Conservation (phyloP, 2,329 filamentous ascomycete species). For the Balansia obtecta region DNA sequence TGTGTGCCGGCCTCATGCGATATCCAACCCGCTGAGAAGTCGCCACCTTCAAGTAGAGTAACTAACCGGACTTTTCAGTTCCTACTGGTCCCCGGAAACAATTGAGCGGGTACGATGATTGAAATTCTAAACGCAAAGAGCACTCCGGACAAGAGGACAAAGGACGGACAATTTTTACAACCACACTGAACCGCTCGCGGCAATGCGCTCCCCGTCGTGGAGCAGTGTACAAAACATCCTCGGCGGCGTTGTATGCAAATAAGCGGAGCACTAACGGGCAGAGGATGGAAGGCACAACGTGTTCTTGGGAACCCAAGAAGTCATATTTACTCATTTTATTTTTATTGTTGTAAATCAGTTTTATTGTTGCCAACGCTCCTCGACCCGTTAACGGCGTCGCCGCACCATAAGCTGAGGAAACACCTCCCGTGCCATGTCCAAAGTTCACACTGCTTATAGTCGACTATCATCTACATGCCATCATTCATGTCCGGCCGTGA, state of each 20-base stretch:
- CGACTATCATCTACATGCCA: background rate
- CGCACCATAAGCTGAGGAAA: background rate
- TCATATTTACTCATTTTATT: conserved; percentile 1
- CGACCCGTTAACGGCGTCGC: background rate
- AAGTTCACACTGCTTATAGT: background rate
- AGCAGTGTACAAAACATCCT: conserved; percentile 7
- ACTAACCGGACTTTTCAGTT: conserved; percentile 26
- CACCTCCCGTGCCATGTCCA: conserved; percentile 1
- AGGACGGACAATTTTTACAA: background rate
- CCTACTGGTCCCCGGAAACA: conserved; percentile 46
- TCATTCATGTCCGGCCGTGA: background rate
- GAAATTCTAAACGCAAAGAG: conserved; percentile 13
- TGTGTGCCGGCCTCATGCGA: conserved; percentile 20
- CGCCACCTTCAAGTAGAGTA: background rate
- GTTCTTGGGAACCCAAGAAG: background rate
- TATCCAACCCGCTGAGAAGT: background rate
- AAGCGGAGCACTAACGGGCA: background rate
- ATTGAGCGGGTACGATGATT: conserved; percentile 48
- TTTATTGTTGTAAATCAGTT: background rate
- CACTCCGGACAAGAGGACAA: no score
- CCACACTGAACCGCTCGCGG: background rate
- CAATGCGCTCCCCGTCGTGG: background rate
- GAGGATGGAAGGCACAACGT: background rate
- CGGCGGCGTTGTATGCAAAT: conserved; percentile 4
- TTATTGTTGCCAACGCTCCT: background rate